These are phyloP conservation scores for Hyphodiscus hymeniophilus DNA, from an alignment of 495 filamentous ascomycete species.

Conservation along the genomic window DNA sequence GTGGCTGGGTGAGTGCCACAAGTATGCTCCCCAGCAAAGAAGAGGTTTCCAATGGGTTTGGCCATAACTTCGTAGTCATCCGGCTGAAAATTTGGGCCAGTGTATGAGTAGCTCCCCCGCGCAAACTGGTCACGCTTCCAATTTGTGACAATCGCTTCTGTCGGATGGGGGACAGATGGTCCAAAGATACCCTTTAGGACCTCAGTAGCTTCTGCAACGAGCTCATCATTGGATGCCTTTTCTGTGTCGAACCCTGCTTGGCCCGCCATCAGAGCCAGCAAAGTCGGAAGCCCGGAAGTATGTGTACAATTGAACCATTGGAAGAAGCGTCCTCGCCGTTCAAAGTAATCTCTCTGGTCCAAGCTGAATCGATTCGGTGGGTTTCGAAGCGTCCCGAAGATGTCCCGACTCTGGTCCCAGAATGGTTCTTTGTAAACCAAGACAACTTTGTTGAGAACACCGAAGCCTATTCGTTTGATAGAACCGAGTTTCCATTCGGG, in stretches of 20 bases:
- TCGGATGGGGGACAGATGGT: slow-evolving; percentile 52
- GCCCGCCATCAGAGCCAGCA: slow-evolving; percentile 93
- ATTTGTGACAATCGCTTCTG: slow-evolving; percentile 87
- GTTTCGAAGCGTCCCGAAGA: slow-evolving; percentile 84
- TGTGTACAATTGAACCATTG: slow-evolving; percentile 94
- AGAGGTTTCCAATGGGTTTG: slow-evolving; percentile 71
- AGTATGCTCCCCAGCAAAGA: slow-evolving; percentile 96
- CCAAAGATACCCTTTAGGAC: slow-evolving; percentile 60
- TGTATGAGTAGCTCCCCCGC: slow-evolving; percentile 87
- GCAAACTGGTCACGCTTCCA: slow-evolving; percentile 89
- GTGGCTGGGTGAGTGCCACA: slow-evolving; percentile 93
- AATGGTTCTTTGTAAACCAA: slow-evolving; percentile 85
- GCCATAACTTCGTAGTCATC: slow-evolving; percentile 95
- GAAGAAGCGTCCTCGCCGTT: slow-evolving; percentile 74
- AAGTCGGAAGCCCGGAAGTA: slow-evolving; percentile 75
- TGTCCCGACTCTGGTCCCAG: slow-evolving; percentile 87
- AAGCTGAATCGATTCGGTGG: slow-evolving; percentile 43
- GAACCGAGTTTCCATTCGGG: slow-evolving; percentile 77
- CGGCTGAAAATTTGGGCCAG: slow-evolving; percentile 66
- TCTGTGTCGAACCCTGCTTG: slow-evolving; percentile 90
- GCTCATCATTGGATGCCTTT: slow-evolving; percentile 56
- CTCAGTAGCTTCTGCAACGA: slow-evolving; percentile 70
- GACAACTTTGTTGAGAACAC: slow-evolving; percentile 90
- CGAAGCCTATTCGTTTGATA: slow-evolving; percentile 86
- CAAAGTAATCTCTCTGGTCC: slow-evolving; percentile 43